phyloP scores from a whole-genome alignment of 2,329 filamentous ascomycete genomes.

The Pseudocercospora vitis region DNA sequence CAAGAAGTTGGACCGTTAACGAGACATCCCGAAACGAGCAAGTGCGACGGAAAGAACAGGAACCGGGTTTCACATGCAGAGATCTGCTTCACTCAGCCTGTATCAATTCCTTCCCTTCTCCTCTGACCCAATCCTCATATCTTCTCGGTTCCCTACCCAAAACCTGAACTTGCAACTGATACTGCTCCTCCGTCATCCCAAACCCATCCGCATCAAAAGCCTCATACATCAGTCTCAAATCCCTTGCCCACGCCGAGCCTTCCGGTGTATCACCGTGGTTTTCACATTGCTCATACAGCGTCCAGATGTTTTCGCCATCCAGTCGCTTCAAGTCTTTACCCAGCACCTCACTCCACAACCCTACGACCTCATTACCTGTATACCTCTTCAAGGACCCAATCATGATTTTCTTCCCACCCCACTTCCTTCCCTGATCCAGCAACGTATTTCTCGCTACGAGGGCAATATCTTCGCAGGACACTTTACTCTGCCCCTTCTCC shows the following conservation, averaged over 20 bases:
- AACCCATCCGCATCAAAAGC: slow-evolving; percentile 13
- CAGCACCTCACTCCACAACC: slow-evolving; percentile 13
- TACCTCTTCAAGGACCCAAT: slow-evolving; percentile 15
- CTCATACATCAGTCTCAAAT: slow-evolving; percentile 24
- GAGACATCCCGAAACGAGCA: too few relatives aligned
- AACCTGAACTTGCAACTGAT: slow-evolving; percentile 15
- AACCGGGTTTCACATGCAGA: not conserved
- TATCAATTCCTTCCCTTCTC: slow-evolving; percentile 12
- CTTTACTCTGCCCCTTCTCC: slow-evolving; percentile 14
- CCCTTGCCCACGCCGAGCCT: slow-evolving; percentile 17
- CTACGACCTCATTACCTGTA: slow-evolving; percentile 9
- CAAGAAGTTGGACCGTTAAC: too few relatives aligned
- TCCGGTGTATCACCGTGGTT: slow-evolving; percentile 5
- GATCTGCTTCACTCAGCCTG: not conserved
- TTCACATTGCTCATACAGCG: not conserved
- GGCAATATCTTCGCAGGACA: slow-evolving; percentile 18
- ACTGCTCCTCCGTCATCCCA: slow-evolving; percentile 22
- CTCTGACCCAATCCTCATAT: slow-evolving; percentile 17
- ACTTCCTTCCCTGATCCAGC: not conserved
- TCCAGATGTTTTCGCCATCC: slow-evolving; percentile 3
- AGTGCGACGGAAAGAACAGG: too few relatives aligned
- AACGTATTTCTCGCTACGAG: slow-evolving; percentile 13
- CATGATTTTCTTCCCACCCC: slow-evolving; percentile 22
- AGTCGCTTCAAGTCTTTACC: slow-evolving; percentile 13
- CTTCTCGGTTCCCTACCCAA: slow-evolving; percentile 18